Percentiles rank a stretch among this genome's conserved stretches.
Evolutionary conservation across 2,329 filamentous ascomycete species (phyloP).

Genomic region (Trichoderma simmonsii): DNA sequence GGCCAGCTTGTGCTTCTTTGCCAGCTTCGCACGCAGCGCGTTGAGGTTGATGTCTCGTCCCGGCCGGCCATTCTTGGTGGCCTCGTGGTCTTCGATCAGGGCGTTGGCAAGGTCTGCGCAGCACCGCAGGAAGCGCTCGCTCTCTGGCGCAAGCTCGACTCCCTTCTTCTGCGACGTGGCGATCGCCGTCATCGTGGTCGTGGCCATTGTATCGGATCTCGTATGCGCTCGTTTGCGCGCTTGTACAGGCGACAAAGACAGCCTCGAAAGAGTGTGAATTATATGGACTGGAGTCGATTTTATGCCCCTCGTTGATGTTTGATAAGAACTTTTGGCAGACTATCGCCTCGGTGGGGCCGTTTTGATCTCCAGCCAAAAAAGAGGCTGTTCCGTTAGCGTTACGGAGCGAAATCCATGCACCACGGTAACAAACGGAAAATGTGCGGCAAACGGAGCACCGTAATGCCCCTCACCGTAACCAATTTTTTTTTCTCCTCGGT

Average conservation of each 20-base stretch:
- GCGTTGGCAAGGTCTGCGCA: slow-evolving; percentile 94
- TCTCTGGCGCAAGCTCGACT: slow-evolving; percentile 80
- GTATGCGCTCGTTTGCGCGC: neutral
- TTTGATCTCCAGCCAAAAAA: neutral
- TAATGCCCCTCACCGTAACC: slow-evolving; percentile 8
- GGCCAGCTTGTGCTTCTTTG: slow-evolving; percentile 88
- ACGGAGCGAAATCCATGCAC: neutral
- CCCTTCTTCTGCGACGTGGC: slow-evolving; percentile 68
- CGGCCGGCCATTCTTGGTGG: slow-evolving; percentile 68
- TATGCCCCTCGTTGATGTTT: slow-evolving; percentile 11
- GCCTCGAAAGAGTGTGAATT: neutral
- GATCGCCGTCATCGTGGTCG: slow-evolving; percentile 63
- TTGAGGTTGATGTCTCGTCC: slow-evolving; percentile 93
- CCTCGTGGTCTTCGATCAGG: slow-evolving; percentile 91
- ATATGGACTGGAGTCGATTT: neutral
- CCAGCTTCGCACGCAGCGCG: slow-evolving; percentile 75
- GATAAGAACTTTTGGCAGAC: slow-evolving; percentile 16
- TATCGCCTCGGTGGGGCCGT: slow-evolving; percentile 9
- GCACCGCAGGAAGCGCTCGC: slow-evolving; percentile 88
- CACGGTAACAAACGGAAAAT: neutral
- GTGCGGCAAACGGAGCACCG: neutral
- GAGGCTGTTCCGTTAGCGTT: neutral
- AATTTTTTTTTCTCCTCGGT: neutral
- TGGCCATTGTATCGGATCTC: slow-evolving; percentile 35
- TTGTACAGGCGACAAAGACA: neutral